Base-by-base conservation (phyloP, 2,329 filamentous ascomycete species). In the Zasmidium cellare region DNA sequence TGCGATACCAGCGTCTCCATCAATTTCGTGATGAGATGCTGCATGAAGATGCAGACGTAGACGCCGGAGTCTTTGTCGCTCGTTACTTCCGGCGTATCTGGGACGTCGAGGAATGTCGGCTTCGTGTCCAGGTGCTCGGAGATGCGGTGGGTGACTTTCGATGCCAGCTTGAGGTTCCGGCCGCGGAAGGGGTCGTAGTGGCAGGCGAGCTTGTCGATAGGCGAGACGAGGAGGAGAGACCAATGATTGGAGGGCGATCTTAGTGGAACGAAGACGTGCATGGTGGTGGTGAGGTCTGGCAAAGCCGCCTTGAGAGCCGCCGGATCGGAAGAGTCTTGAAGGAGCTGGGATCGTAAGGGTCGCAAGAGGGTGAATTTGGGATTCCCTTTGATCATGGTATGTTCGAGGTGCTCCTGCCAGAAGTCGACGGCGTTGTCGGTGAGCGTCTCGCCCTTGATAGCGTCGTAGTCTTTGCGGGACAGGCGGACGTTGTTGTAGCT, bases 371-470 rank as follows among this genome's bases (percentile, higher is more conserved):
- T 25, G 41, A 51, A 59, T 45, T 55, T 55, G 2, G 51, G 16
- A 31, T 41, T 59, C 9, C 44, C 44, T 24, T 59, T 23, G 46
- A 55, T 35, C 12, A 59, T 22, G 12, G 46, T 31, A 14, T 51
- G 19, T 25, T 59, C 56, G 38, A 59, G 46, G 24, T 59, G 25
- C 46, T 55, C 56, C 20, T 59, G 52, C 56, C 56, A 59, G 52
- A 59, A 59, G 2, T 54, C 56, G 48, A 59, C 52, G 20, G 47
- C 51, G 19, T 46, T 51, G 16, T 59, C 56, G 3, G 51, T 55
- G 5, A 59, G 47, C 9, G 16, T 14, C 2, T 52, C 56, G 47
- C 19, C 41, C 46, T 52, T 59, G 56, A 59, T 47, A 9, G 52
- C 45, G 20, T 49, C 53, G 35, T 55, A 25, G 48, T 59, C 56